A percentile compares a stretch with the other conserved stretches of the same genome.
These are phyloP conservation scores for Vitis hybrid DNA, from an alignment of 177 flowering plant genomes.

Conservation along the genomic window DNA sequence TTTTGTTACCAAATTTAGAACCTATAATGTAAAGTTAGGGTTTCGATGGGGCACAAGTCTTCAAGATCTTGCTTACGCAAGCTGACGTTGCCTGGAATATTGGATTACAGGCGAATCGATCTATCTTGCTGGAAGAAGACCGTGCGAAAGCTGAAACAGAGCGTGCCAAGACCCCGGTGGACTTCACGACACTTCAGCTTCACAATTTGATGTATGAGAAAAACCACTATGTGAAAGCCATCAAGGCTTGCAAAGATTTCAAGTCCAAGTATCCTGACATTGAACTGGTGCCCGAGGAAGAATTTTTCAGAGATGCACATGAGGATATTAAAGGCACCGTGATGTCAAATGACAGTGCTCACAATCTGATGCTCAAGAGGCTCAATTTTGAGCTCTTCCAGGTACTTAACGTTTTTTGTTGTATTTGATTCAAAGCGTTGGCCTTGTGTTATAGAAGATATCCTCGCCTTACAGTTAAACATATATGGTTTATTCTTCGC, in stretches of 20 bases:
- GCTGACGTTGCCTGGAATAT: neutral
- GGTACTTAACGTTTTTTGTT: slow-evolving; percentile 35
- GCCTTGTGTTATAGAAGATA: too few species aligned
- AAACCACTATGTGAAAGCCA: slow-evolving; percentile 91
- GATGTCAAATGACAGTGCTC: slow-evolving; percentile 56
- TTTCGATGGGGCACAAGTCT: too few species aligned
- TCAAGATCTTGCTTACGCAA: neutral
- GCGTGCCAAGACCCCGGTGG: slow-evolving; percentile 89
- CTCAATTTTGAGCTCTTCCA: slow-evolving; percentile 87
- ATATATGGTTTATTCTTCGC: too few species aligned
- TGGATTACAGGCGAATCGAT: slow-evolving; percentile 66
- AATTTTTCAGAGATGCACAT: slow-evolving; percentile 73
- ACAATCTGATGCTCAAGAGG: slow-evolving; percentile 85
- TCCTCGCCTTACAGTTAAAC: too few species aligned
- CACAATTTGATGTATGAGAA: slow-evolving; percentile 97
- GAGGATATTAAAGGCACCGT: slow-evolving; percentile 57
- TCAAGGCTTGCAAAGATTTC: slow-evolving; percentile 94
- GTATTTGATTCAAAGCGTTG: neutral
- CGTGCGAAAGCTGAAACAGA: slow-evolving; percentile 84
- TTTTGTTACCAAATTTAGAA: neutral
- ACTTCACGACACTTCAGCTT: slow-evolving; percentile 89
- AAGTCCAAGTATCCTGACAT: slow-evolving; percentile 93
- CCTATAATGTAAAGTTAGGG: too few species aligned
- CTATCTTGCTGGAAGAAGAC: slow-evolving; percentile 88
- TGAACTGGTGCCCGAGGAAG: slow-evolving; percentile 87